Conservation (phyloP, 2,329 filamentous ascomycete species). For the Epichloe brachyelytri region DNA sequence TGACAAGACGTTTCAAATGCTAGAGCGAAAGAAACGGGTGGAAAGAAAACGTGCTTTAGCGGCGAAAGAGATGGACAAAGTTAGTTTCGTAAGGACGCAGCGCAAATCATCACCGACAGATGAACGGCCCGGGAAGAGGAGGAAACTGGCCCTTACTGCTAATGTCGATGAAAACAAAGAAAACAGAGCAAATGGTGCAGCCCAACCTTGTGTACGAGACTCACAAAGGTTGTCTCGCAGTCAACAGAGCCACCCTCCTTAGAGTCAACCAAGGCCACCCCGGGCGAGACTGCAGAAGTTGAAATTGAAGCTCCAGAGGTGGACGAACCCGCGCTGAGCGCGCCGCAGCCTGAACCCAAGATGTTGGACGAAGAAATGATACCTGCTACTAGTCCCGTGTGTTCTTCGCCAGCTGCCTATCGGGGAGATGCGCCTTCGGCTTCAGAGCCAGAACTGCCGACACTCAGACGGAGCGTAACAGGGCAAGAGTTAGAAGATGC, state of each 20-base stretch:
- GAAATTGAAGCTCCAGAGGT: background rate
- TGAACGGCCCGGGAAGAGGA: conserved; percentile 17
- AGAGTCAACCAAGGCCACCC: conserved; percentile 23
- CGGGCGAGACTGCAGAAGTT: conserved; percentile 10
- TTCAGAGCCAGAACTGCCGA: conserved; percentile 23
- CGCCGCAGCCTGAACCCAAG: background rate
- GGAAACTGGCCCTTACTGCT: conserved; percentile 7
- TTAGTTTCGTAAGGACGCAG: conserved; percentile 22
- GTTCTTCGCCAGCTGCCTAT: conserved; percentile 15
- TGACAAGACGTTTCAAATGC: conserved; percentile 19
- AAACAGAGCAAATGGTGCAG: background rate
- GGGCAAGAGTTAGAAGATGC: conserved; percentile 8
- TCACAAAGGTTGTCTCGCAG: conserved; percentile 13
- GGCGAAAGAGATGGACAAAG: conserved; percentile 26
- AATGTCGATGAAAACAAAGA: background rate
- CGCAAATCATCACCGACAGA: conserved; percentile 8
- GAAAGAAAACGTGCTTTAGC: conserved; percentile 27
- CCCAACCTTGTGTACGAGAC: conserved; percentile 8
- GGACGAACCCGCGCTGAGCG: background rate
- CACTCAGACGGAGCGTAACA: conserved; percentile 14
- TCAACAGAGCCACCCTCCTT: conserved; percentile 14
- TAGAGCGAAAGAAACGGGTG: conserved; percentile 24
- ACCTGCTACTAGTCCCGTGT: conserved; percentile 25
- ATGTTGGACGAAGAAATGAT: conserved; percentile 24
- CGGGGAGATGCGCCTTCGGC: conserved; percentile 9